These are phyloP conservation scores for Stagonosporopsis chrysanthemi DNA, from an alignment of 2,329 filamentous ascomycete genomes.

Conservation along the genomic window DNA sequence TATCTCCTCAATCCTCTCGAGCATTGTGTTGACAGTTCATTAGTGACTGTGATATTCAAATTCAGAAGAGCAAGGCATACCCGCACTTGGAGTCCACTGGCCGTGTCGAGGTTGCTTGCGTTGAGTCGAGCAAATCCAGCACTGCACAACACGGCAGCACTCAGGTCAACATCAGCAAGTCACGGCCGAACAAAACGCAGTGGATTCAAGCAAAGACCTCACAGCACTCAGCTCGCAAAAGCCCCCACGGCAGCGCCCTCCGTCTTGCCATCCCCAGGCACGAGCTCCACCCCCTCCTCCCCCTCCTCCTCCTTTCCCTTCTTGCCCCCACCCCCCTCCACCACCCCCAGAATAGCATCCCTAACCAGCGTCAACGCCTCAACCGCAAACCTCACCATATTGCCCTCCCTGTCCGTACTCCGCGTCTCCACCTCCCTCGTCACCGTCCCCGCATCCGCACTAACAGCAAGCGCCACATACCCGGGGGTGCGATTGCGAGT, in stretches of 20 bases:
- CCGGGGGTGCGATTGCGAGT: constrained; percentile 66
- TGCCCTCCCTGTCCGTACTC: constrained; percentile 62
- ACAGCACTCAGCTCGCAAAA: constrained; percentile 4
- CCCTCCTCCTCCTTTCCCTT: background rate
- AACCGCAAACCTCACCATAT: constrained; percentile 69
- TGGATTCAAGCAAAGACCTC: no score
- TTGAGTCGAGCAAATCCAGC: no score
- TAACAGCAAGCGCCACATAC: constrained; percentile 70
- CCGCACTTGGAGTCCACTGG: no score
- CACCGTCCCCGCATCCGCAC: constrained; percentile 59
- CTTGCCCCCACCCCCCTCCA: background rate
- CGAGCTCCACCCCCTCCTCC: constrained; percentile 12
- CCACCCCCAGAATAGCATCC: constrained; percentile 60
- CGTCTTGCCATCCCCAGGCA: constrained; percentile 8
- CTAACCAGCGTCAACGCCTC: constrained; percentile 64
- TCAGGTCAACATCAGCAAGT: no score
- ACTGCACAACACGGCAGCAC: no score
- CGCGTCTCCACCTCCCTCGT: constrained; percentile 65
- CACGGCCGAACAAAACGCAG: no score
- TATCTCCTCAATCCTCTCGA: no score
- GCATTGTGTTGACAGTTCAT: no score
- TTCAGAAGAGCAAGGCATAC: no score
- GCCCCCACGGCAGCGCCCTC: constrained; percentile 12
- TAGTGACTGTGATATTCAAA: no score
- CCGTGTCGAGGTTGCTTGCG: no score